These are phyloP conservation scores for Cladophialophora yegresii DNA, from an alignment of 2,329 filamentous ascomycete species.

Conservation along the genomic window DNA sequence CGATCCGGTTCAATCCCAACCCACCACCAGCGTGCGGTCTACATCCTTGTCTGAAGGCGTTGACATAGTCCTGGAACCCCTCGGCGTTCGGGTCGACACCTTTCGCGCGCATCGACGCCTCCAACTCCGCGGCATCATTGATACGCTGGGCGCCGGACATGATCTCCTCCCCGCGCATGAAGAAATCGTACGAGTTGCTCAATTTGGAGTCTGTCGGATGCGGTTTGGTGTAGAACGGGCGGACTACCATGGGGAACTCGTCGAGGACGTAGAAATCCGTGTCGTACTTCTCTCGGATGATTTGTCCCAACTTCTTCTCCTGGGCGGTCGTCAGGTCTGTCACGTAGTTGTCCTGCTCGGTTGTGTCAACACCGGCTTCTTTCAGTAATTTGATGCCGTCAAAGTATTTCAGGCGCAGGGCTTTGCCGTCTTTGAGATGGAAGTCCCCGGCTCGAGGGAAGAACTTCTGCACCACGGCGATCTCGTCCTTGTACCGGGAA, in stretches of 20 bases:
- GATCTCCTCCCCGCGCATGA: conserved; percentile 71
- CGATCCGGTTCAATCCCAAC: conserved; percentile 66
- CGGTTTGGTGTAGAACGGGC: conserved; percentile 90
- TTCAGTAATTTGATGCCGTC: conserved; percentile 52
- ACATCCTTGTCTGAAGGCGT: conserved; percentile 65
- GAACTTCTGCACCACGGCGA: conserved; percentile 51
- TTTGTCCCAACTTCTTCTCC: conserved; percentile 72
- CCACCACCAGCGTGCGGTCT: conserved; percentile 66
- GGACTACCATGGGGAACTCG: conserved; percentile 86
- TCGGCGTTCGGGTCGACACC: conserved; percentile 61
- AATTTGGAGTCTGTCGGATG: conserved; percentile 67
- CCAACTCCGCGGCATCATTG: conserved; percentile 61
- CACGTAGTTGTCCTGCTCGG: conserved; percentile 52
- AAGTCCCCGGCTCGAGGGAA: conserved; percentile 56
- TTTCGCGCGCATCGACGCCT: conserved; percentile 60
- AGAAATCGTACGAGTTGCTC: conserved; percentile 70
- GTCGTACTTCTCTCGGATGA: conserved; percentile 84
- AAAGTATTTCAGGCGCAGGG: conserved; percentile 53
- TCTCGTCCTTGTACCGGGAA: conserved; percentile 48
- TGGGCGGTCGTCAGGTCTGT: conserved; percentile 53
- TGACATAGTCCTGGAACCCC: conserved; percentile 65
- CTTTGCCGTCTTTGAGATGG: conserved; percentile 53
- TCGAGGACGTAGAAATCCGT: conserved; percentile 97
- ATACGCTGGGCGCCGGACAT: conserved; percentile 69
- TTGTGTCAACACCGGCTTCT: conserved; percentile 54